Conservation (phyloP, 352 stramenopile species). For the Phytophthora pseudosyringae region DNA sequence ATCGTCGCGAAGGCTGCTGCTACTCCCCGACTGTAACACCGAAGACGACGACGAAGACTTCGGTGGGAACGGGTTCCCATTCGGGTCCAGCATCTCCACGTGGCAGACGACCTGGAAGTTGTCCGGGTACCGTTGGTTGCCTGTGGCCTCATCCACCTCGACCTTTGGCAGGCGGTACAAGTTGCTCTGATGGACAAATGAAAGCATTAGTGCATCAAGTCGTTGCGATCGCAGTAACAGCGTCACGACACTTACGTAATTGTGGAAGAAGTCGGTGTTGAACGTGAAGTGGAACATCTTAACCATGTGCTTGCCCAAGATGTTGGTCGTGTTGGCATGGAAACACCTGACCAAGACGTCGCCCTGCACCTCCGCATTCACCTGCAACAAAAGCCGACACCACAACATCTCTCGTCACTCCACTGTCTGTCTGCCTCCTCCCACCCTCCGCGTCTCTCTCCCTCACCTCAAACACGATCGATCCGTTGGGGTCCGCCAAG, state of each 20-base stretch:
- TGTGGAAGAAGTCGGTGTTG: conserved; percentile 84
- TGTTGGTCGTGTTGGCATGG: conserved; percentile 73
- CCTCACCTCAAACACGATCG: conserved; percentile 59
- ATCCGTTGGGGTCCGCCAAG: conserved; percentile 50
- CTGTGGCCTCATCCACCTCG: conserved; percentile 66
- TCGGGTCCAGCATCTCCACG: conserved; percentile 44
- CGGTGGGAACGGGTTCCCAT: conserved; percentile 35
- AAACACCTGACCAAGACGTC: conserved; percentile 78
- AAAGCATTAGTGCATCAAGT: conserved; percentile 4
- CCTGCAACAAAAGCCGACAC: conserved; percentile 34
- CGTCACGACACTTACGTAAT: conserved; percentile 48
- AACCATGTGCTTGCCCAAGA: conserved; percentile 80
- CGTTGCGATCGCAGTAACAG: background rate
- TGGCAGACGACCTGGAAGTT: conserved; percentile 67
- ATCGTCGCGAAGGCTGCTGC: conserved; percentile 29
- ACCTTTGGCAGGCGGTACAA: conserved; percentile 59
- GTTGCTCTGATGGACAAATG: conserved; percentile 35
- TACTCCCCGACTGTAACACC: conserved; percentile 31
- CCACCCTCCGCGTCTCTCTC: background rate
- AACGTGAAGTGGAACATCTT: conserved; percentile 90
- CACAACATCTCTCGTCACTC: background rate
- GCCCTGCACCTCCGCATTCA: conserved; percentile 75
- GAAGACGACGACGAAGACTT: conserved; percentile 31
- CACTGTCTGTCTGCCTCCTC: background rate
- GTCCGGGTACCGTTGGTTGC: conserved; percentile 58